A percentile compares a stretch with the other conserved stretches of the same genome.
phyloP scores from a whole-genome alignment of 2,329 filamentous ascomycete genomes.

The Exophiala xenobiotica region DNA sequence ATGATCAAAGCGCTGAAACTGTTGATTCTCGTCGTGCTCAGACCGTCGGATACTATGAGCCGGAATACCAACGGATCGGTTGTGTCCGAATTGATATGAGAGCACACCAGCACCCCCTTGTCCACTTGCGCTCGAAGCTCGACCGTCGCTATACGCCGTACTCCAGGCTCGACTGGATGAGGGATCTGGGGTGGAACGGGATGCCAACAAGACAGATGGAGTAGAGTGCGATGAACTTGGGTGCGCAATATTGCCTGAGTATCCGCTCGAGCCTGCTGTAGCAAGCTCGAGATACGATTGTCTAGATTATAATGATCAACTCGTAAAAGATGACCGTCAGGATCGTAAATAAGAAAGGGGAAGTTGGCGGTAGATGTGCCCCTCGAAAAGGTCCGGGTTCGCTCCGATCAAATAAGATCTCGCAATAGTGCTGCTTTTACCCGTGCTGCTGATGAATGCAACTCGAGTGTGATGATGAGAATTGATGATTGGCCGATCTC shows the following conservation, averaged over 20 bases:
- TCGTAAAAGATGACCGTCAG: constrained; percentile 5
- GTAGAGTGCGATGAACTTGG: constrained; percentile 16
- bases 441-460: no score
- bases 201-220: constrained; percentile 14
- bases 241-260: constrained; percentile 26
- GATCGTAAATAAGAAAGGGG: constrained; percentile 13
- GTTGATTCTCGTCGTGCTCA: constrained; percentile 10
- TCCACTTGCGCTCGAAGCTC: constrained; percentile 16
- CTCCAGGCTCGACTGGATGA: constrained; percentile 14
- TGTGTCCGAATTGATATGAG: constrained; percentile 10
- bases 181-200: constrained; percentile 13
- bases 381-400: constrained; percentile 12
- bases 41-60: constrained; percentile 7
- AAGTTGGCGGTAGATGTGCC: constrained; percentile 16
- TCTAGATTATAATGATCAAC: constrained; percentile 3
- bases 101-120: constrained; percentile 7
- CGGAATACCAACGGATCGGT: constrained; percentile 3
- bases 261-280: constrained; percentile 21
- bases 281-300: constrained; percentile 22
- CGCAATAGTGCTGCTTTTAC: constrained; percentile 19
- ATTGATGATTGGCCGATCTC: constrained; percentile 6
- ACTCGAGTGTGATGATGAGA: no score
- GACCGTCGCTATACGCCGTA: constrained; percentile 13
- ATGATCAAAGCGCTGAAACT: constrained; percentile 5
- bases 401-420: constrained; percentile 19